Conservation (phyloP, 192 early-diverging fungal genomes). For the Entophlyctis luteolus region DNA sequence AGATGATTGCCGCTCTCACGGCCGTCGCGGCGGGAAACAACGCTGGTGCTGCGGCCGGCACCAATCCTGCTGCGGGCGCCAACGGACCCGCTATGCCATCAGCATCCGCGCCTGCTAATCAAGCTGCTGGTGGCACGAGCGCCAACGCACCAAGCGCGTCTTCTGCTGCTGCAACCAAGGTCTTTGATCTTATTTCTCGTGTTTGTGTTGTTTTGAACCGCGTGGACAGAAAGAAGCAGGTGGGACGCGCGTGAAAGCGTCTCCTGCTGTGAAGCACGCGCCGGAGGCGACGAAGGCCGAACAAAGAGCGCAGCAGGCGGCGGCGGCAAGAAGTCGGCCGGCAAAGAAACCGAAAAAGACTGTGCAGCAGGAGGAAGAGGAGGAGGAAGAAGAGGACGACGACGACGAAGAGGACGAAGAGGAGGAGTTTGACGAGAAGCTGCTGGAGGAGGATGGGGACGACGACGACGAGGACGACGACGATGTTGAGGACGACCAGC, state of each 20-base stretch:
- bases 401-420: background rate
- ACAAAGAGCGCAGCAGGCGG: background rate
- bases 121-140: background rate
- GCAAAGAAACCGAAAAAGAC: background rate
- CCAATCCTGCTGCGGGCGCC: background rate
- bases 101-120: background rate
- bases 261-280: background rate
- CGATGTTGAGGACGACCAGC: background rate
- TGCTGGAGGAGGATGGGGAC: background rate
- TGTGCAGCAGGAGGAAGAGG: constrained; percentile 9
- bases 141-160: background rate
- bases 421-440: background rate
- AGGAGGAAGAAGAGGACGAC: constrained; percentile 9
- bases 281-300: background rate
- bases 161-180: background rate
- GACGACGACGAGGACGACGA: background rate
- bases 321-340: background rate
- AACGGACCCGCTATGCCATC: background rate
- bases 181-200: background rate
- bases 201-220: background rate
- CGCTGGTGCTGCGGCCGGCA: background rate
- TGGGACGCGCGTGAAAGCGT: background rate
- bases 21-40: background rate
- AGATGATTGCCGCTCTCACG: background rate
- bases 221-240: background rate